These are phyloP conservation scores for Brettanomyces anomalus DNA, from an alignment of 805 yeast species.

Conservation along the genomic window DNA sequence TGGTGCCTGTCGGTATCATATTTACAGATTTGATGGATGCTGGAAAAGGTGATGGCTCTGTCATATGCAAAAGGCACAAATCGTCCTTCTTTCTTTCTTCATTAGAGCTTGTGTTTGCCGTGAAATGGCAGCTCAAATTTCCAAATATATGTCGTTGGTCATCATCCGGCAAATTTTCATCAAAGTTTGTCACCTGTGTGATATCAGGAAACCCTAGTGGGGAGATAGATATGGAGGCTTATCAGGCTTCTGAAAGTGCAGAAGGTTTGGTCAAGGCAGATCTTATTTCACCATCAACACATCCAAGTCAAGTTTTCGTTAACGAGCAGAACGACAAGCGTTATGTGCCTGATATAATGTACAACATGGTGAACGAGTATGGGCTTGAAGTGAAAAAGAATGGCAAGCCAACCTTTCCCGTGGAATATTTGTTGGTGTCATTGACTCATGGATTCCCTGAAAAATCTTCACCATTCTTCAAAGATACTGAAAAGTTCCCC, in stretches of 20 bases:
- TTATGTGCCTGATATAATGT: conserved; percentile 92
- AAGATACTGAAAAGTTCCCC: conserved; percentile 41
- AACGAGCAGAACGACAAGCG: conserved; percentile 63
- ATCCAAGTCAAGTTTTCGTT: conserved; percentile 79
- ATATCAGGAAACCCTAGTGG: conserved; percentile 82
- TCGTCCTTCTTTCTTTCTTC: conserved; percentile 85
- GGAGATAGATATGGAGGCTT: conserved; percentile 83
- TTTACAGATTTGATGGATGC: conserved; percentile 88
- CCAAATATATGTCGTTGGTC: conserved; percentile 61
- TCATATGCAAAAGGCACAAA: conserved; percentile 85
- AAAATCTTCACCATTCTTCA: conserved; percentile 43
- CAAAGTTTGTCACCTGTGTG: conserved; percentile 90
- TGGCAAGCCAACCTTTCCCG: conserved; percentile 89
- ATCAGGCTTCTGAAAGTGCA: conserved; percentile 82
- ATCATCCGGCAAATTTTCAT: conserved; percentile 57
- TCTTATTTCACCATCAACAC: conserved; percentile 77
- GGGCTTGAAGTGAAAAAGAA: conserved; percentile 78
- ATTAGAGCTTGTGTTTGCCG: conserved; percentile 79
- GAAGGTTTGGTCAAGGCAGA: conserved; percentile 86
- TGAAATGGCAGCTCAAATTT: conserved; percentile 58
- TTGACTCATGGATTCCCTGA: conserved; percentile 90
- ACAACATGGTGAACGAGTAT: conserved; percentile 78
- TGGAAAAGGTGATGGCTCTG: conserved; percentile 81
- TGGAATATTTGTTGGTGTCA: conserved; percentile 80
- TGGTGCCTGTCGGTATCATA: conserved; percentile 69